Percentiles rank a stretch among this genome's conserved stretches.
Evolutionary conservation across 371 early-diverging fungal species (phyloP).

Genomic region (Encephalitozoon cuniculi): DNA sequence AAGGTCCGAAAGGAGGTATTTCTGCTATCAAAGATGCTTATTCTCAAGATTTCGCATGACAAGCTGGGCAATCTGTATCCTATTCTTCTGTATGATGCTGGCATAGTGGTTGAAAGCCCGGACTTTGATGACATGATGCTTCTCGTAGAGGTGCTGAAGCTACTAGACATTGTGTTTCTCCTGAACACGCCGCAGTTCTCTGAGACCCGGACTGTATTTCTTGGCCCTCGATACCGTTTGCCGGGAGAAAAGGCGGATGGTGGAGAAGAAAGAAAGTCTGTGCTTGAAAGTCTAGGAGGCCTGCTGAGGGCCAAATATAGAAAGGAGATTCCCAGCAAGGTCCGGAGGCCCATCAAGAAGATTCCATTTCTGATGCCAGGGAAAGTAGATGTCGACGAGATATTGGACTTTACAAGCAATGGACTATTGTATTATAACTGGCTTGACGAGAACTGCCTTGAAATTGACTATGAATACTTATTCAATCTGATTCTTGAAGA

Average conservation of each 20-base stretch:
- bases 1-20: slow-evolving; percentile 32
- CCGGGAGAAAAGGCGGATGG: neutral
- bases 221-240: neutral
- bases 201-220: slow-evolving; percentile 34
- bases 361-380: neutral
- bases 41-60: slow-evolving; percentile 37
- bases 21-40: slow-evolving; percentile 33
- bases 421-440: neutral
- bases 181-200: slow-evolving; percentile 30
- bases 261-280: neutral
- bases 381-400: neutral
- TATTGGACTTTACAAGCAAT: neutral
- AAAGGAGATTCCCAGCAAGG: neutral
- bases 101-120: neutral
- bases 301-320: neutral
- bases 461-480: slow-evolving; percentile 2
- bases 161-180: slow-evolving; percentile 43
- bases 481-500: neutral
- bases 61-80: slow-evolving; percentile 49
- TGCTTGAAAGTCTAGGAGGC: neutral
- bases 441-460: neutral
- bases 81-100: slow-evolving; percentile 35
- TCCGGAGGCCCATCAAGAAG: neutral
- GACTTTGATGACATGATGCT: neutral
- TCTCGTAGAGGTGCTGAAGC: slow-evolving; percentile 4